phyloP scores from a whole-genome alignment of 2,329 filamentous ascomycete species.

The Talaromyces marneffei region DNA sequence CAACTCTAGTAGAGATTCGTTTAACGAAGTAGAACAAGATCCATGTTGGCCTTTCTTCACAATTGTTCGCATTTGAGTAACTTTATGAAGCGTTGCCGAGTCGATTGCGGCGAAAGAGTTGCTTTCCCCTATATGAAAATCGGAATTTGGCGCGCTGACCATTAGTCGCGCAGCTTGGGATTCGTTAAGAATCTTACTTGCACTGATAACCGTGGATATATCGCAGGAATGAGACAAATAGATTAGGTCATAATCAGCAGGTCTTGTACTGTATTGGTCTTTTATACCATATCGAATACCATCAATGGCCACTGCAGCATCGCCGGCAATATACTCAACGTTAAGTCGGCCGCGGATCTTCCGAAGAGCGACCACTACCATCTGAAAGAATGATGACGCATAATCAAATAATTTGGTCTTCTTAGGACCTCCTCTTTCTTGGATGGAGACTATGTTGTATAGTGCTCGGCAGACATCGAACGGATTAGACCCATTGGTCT shows the following conservation, averaged over 20 bases:
- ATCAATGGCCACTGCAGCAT: constrained; percentile 7
- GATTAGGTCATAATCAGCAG: constrained; percentile 9
- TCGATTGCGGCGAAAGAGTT: neutral
- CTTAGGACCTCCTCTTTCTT: constrained; percentile 12
- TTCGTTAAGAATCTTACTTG: constrained; percentile 8
- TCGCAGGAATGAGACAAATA: constrained; percentile 3
- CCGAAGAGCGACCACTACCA: constrained; percentile 12
- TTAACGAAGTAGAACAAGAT: neutral
- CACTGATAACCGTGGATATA: constrained; percentile 2
- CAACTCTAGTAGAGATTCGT: constrained; percentile 8
- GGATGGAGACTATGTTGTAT: constrained; percentile 5
- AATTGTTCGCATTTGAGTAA: constrained; percentile 4
- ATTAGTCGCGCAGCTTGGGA: constrained; percentile 5
- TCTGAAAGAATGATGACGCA: constrained; percentile 12
- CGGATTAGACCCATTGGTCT: neutral
- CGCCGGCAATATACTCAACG: constrained; percentile 3
- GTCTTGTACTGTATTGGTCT: neutral
- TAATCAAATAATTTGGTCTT: constrained; percentile 14
- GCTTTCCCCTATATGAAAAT: neutral
- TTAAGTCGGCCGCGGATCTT: constrained; percentile 10
- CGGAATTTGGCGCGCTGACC: neutral
- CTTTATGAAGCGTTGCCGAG: constrained; percentile 3
- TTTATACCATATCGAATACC: neutral
- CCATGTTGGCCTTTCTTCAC: neutral
- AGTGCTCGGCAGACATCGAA: constrained; percentile 9